Evolutionary conservation across 257 asterid genomes (phyloP).

Genomic region (Asclepias syriaca): DNA sequence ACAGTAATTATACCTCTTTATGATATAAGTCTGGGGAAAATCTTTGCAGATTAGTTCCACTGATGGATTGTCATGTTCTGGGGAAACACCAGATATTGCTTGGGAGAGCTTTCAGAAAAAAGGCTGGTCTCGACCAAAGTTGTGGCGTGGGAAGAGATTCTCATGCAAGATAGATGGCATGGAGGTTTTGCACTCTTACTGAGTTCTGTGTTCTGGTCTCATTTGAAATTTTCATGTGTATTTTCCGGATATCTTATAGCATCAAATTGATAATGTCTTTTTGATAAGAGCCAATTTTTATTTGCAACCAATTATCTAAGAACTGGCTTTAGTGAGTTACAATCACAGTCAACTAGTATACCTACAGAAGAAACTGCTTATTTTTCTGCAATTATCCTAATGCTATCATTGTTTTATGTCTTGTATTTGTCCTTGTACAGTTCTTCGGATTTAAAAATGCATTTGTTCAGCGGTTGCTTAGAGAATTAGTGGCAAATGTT

Average conservation of each 20-base stretch:
- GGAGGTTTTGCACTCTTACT: constrained; percentile 43
- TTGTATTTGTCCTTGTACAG: constrained; percentile 37
- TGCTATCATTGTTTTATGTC: neutral
- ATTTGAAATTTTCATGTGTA: neutral
- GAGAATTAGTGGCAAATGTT: constrained; percentile 75
- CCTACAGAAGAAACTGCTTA: neutral
- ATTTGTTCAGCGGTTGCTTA: constrained; percentile 73
- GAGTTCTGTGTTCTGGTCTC: constrained; percentile 9
- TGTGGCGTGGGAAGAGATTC: constrained; percentile 75
- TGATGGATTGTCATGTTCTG: constrained; percentile 71
- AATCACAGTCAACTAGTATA: neutral
- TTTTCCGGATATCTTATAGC: neutral
- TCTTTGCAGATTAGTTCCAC: constrained; percentile 60
- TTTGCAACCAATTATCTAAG: neutral
- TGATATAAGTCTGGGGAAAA: neutral
- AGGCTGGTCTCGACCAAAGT: constrained; percentile 48
- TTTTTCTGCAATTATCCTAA: neutral
- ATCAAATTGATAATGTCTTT: neutral
- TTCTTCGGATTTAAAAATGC: constrained; percentile 86
- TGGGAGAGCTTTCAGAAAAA: constrained; percentile 87
- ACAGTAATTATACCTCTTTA: neutral
- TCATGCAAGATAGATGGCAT: constrained; percentile 81
- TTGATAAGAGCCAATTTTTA: neutral
- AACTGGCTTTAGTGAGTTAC: neutral
- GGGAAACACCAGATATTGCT: constrained; percentile 89